phyloP scores from a whole-genome alignment of 306 rosid species.

The Quercus wislizeni region DNA sequence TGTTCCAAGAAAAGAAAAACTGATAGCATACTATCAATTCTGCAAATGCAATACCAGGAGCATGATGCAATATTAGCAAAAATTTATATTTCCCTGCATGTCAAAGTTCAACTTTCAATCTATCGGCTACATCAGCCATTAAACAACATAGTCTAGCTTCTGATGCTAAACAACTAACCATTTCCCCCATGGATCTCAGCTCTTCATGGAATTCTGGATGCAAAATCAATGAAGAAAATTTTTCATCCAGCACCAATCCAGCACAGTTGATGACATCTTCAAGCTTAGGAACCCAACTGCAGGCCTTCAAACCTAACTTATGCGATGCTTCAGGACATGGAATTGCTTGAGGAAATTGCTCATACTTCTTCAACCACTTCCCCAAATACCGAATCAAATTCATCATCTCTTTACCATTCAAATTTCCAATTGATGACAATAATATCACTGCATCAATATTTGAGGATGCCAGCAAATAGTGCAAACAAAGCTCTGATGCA shows the following conservation, averaged over 20 bases:
- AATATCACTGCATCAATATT: conserved; percentile 52
- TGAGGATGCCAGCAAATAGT: conserved; percentile 66
- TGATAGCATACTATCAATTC: background rate
- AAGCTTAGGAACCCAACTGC: conserved; percentile 78
- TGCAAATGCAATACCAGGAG: background rate
- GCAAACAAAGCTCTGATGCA: conserved; percentile 63
- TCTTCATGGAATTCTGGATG: conserved; percentile 72
- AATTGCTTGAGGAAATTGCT: conserved; percentile 75
- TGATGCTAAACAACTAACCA: conserved; percentile 46
- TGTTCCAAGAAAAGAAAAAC: background rate
- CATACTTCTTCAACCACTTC: conserved; percentile 85
- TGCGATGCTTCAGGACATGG: conserved; percentile 47
- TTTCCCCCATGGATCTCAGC: conserved; percentile 46
- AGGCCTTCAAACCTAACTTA: conserved; percentile 54
- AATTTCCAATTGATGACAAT: conserved; percentile 53
- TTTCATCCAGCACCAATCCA: conserved; percentile 64
- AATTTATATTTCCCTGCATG: conserved; percentile 11
- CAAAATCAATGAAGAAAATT: conserved; percentile 65
- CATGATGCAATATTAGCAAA: background rate
- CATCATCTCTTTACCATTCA: conserved; percentile 62
- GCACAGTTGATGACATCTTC: conserved; percentile 64
- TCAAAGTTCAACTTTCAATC: conserved; percentile 36
- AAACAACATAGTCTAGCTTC: conserved; percentile 59
- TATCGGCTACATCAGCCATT: conserved; percentile 49
- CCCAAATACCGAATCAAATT: conserved; percentile 62